phyloP scores from a whole-genome alignment of 2,329 filamentous ascomycete species.

The Aureobasidium lini region DNA sequence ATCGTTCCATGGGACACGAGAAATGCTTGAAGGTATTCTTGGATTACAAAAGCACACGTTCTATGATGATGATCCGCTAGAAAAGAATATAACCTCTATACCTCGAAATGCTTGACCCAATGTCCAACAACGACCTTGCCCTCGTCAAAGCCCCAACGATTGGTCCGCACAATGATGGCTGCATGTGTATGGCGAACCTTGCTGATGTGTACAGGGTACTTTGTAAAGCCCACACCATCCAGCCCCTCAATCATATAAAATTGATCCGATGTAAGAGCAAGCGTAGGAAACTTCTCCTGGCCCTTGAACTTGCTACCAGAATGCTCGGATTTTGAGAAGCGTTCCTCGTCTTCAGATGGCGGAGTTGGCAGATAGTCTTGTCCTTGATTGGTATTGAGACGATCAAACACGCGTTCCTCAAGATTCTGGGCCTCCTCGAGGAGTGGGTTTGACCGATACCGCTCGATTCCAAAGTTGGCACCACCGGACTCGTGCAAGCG shows the following conservation, averaged over 20 bases:
- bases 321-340: neutral
- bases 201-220: constrained; percentile 63
- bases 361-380: constrained; percentile 61
- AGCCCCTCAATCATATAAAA: constrained; percentile 78
- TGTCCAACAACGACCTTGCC: constrained; percentile 71
- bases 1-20: too few relatives aligned
- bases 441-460: constrained; percentile 69
- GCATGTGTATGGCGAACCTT: constrained; percentile 77
- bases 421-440: constrained; percentile 67
- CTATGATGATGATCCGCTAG: too few relatives aligned
- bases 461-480: constrained; percentile 57
- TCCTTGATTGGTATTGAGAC: constrained; percentile 53
- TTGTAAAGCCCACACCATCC: constrained; percentile 54
- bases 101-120: constrained; percentile 68
- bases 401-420: constrained; percentile 70
- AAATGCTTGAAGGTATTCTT: too few relatives aligned
- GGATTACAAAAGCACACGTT: too few relatives aligned
- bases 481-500: constrained; percentile 58
- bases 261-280: constrained; percentile 72
- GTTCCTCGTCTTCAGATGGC: constrained; percentile 22
- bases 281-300: constrained; percentile 46
- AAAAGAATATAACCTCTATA: constrained; percentile 30
- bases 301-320: neutral
- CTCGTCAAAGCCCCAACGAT: constrained; percentile 62
- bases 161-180: constrained; percentile 74